These are phyloP conservation scores for Cyberlindnera nakhonratchasimensis DNA, from an alignment of 805 yeast genomes.

Conservation along the genomic window DNA sequence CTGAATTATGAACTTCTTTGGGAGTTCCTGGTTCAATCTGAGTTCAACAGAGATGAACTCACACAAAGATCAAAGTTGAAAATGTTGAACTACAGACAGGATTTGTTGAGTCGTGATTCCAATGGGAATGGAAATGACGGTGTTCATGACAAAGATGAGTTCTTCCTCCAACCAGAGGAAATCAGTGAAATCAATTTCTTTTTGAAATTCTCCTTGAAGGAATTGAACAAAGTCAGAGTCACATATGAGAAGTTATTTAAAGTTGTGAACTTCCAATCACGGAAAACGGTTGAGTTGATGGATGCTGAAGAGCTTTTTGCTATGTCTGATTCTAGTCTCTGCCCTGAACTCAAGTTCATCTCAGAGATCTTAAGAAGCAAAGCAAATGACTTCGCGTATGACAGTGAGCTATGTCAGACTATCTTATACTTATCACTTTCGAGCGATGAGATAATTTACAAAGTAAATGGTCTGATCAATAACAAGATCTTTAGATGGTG, in stretches of 20 bases:
- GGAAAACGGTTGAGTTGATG: conserved; percentile 21
- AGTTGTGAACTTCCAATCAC: conserved; percentile 29
- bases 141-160: conserved; percentile 11
- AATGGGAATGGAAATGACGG: conserved; percentile 1
- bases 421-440: conserved; percentile 22
- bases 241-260: conserved; percentile 36
- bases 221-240: conserved; percentile 34
- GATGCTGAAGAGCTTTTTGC: conserved; percentile 18
- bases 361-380: conserved; percentile 11
- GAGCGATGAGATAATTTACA: conserved; percentile 28
- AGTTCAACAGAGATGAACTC: conserved; percentile 32
- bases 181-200: conserved; percentile 47
- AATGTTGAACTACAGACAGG: conserved; percentile 29
- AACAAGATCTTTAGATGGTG: conserved; percentile 43
- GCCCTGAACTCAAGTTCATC: conserved; percentile 23
- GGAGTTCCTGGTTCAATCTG: conserved; percentile 38
- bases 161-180: conserved; percentile 33
- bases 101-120: conserved; percentile 15
- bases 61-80: conserved; percentile 31
- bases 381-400: conserved; percentile 24
- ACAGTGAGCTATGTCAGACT: conserved; percentile 18
- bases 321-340: not conserved
- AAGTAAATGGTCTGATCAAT: conserved; percentile 32
- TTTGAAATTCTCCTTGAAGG: conserved; percentile 42
- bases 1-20: conserved; percentile 37